A percentile compares a stretch with the other conserved stretches of the same genome.
Evolutionary conservation across 306 rosid genomes (phyloP).

Genomic region (Prunus persica): DNA sequence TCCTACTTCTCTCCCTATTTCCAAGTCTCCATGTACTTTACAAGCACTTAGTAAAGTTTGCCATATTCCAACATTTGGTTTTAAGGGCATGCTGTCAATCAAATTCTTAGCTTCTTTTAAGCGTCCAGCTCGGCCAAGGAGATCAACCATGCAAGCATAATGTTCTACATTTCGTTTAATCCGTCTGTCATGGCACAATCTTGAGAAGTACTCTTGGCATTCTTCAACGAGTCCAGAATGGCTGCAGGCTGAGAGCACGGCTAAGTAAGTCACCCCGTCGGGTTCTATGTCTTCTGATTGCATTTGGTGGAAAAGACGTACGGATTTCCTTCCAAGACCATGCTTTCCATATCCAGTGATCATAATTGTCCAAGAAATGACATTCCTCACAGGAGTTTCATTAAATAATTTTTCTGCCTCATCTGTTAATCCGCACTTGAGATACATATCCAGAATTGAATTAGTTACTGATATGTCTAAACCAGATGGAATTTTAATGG

Average conservation of each 20-base stretch:
- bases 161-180: slow-evolving; percentile 49
- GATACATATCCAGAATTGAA: slow-evolving; percentile 64
- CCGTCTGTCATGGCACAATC: slow-evolving; percentile 25
- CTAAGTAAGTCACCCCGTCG: slow-evolving; percentile 53
- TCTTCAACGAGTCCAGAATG: slow-evolving; percentile 55
- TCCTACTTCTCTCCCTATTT: slow-evolving; percentile 55
- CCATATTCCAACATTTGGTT: slow-evolving; percentile 60
- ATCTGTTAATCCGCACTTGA: slow-evolving; percentile 56
- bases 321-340: slow-evolving; percentile 50
- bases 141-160: slow-evolving; percentile 67
- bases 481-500: slow-evolving; percentile 52
- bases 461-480: slow-evolving; percentile 52
- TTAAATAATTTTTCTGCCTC: slow-evolving; percentile 48
- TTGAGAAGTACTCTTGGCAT: slow-evolving; percentile 52
- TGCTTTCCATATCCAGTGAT: slow-evolving; percentile 69
- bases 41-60: slow-evolving; percentile 62
- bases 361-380: slow-evolving; percentile 69
- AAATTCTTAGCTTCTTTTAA: slow-evolving; percentile 54
- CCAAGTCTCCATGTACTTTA: slow-evolving; percentile 54
- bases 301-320: slow-evolving; percentile 48
- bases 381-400: slow-evolving; percentile 38
- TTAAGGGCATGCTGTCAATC: slow-evolving; percentile 50
- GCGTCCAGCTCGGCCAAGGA: slow-evolving; percentile 57
- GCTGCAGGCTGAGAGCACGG: slow-evolving; percentile 68
- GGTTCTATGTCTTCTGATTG: slow-evolving; percentile 38